phyloP scores from a whole-genome alignment of 768 basidiomycete species.

The Dacryopinax spathularia region DNA sequence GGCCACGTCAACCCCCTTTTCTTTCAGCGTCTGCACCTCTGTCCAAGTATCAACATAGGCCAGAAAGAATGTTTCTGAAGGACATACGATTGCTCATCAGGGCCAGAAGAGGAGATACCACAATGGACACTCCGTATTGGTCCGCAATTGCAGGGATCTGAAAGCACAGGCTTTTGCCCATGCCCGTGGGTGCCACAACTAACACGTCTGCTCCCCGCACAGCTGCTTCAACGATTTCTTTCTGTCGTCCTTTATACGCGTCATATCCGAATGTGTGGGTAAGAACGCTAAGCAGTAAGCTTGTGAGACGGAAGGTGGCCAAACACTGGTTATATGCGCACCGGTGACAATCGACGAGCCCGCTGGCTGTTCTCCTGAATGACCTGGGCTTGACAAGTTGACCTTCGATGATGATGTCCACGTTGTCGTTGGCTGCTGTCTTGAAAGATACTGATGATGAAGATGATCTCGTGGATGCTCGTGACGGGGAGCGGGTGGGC shows the following conservation, averaged over 20 bases:
- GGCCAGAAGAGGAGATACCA: slow-evolving; percentile 66
- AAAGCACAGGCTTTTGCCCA: slow-evolving; percentile 87
- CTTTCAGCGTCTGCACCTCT: slow-evolving; percentile 53
- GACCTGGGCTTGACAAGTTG: neutral
- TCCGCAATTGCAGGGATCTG: slow-evolving; percentile 65
- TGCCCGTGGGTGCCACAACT: slow-evolving; percentile 73
- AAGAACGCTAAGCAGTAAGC: neutral
- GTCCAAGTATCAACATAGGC: neutral
- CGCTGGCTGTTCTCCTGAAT: neutral
- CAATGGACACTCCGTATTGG: slow-evolving; percentile 36
- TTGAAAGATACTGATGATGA: too few species aligned
- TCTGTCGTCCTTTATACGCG: slow-evolving; percentile 62
- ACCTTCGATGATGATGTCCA: neutral
- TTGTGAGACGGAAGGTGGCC: neutral
- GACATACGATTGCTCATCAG: slow-evolving; percentile 67
- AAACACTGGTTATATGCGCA: neutral
- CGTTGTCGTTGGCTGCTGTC: neutral
- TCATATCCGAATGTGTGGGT: slow-evolving; percentile 52
- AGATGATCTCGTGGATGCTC: neutral
- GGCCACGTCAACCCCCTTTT: slow-evolving; percentile 41
- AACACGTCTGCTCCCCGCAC: slow-evolving; percentile 54
- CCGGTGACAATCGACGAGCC: neutral
- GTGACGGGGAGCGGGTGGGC: neutral
- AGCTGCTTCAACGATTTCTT: slow-evolving; percentile 59
- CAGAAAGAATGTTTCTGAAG: neutral